A percentile compares a stretch with the other conserved stretches of the same genome.
phyloP scores from a whole-genome alignment of 768 basidiomycete species.

The Tylopilus cervinicoccineus region DNA sequence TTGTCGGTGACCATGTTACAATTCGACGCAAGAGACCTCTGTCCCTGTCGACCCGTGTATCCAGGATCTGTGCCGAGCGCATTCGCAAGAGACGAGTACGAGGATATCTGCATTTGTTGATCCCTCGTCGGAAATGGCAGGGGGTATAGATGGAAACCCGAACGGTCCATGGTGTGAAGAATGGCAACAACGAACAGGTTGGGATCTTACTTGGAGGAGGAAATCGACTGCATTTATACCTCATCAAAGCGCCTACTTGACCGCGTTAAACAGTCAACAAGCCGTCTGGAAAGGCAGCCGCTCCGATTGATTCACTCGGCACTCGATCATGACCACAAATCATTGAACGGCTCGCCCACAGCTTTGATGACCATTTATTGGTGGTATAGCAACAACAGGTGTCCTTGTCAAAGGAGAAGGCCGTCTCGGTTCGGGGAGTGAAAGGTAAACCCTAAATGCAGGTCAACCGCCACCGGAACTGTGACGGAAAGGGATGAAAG shows the following conservation, averaged over 20 bases:
- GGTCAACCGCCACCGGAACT: background rate
- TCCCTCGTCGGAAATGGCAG: slow-evolving; percentile 18
- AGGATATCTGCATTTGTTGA: slow-evolving; percentile 14
- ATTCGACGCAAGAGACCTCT: background rate
- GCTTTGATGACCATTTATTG: background rate
- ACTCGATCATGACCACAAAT: slow-evolving; percentile 10
- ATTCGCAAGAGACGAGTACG: slow-evolving; percentile 25
- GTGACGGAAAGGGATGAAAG: slow-evolving; percentile 10
- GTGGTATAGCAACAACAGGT: slow-evolving; percentile 3
- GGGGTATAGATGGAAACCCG: slow-evolving; percentile 14
- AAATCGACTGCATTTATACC: slow-evolving; percentile 19
- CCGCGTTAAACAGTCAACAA: slow-evolving; percentile 2
- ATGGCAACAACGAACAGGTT: background rate
- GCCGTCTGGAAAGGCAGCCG: background rate
- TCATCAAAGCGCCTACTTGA: slow-evolving; percentile 15
- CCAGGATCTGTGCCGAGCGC: slow-evolving; percentile 17
- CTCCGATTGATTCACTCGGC: slow-evolving; percentile 1
- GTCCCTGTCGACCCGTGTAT: slow-evolving; percentile 7
- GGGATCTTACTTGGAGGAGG: background rate
- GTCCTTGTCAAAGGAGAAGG: slow-evolving; percentile 1
- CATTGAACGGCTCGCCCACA: background rate
- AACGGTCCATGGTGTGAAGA: slow-evolving; percentile 17
- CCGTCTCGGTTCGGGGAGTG: background rate
- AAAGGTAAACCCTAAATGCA: background rate
- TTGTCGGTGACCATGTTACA: slow-evolving; percentile 7